Evolutionary conservation across 2,329 filamentous ascomycete species (phyloP).

Genomic region (Zopfia rhizophila): DNA sequence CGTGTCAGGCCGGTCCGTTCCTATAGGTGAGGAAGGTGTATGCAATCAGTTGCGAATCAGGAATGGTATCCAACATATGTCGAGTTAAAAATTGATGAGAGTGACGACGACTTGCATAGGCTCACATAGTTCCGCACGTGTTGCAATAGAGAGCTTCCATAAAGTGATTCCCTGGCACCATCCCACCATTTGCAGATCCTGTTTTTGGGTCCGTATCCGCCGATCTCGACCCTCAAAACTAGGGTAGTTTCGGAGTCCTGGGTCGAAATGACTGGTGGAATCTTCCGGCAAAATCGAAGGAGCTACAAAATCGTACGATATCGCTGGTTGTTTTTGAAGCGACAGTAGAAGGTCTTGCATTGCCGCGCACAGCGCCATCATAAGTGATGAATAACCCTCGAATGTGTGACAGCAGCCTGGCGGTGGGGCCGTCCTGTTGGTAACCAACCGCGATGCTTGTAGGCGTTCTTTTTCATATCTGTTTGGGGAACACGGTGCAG

Average conservation of each 20-base stretch:
- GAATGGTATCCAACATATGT: constrained; percentile 21
- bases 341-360: no score
- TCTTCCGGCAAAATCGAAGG: constrained; percentile 36
- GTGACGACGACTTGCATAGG: constrained; percentile 30
- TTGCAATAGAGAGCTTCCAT: constrained; percentile 31
- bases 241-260: constrained; percentile 27
- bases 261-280: constrained; percentile 39
- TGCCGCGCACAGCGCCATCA: constrained; percentile 40
- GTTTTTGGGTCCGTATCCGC: constrained; percentile 35
- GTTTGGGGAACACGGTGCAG: neutral
- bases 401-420: constrained; percentile 15
- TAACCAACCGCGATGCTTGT: constrained; percentile 1
- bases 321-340: constrained; percentile 20
- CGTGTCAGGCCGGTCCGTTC: neutral
- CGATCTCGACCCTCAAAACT: constrained; percentile 34
- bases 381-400: constrained; percentile 19
- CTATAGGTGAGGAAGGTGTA: constrained; percentile 7
- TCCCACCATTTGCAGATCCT: constrained; percentile 31
- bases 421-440: constrained; percentile 19
- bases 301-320: constrained; percentile 43
- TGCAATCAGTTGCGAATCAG: constrained; percentile 11
- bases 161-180: constrained; percentile 27
- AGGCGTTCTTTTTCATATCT: neutral
- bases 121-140: constrained; percentile 28
- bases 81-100: constrained; percentile 31